Base-by-base conservation (phyloP, 2,329 filamentous ascomycete species). In the Chaetomium strumarium region DNA sequence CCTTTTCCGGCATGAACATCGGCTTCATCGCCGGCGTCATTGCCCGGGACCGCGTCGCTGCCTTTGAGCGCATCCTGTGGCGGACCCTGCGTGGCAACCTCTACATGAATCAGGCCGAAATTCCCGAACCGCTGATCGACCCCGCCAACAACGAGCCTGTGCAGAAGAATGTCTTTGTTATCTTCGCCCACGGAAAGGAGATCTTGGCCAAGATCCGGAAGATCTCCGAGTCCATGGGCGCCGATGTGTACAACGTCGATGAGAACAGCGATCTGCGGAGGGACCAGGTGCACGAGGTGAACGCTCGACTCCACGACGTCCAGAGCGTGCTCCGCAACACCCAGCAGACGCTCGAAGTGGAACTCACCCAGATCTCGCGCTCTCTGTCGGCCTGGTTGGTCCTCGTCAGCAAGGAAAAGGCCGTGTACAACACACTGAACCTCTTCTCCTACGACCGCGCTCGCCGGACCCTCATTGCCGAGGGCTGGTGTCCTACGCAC, bases 31-130 rank as follows among this genome's bases (percentile, higher is more conserved):
- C 93, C 50, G 93, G 93, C 71, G 93, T 97, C 63, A 97, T 99
- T 63, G 83, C 88, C 36, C 84, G 93, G 50, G 92, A 97, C 66
- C 85, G 92, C 46, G 92, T 99, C 55, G 91, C 86, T 13, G 88
- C 92, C 24, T 99, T 99, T 67, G 95, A 99, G 75, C 86, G 93
- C 55, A 99, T 99, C 62, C 78, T 99, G 47, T 99, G 93, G 93
- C 84, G 93, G 65, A 96, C 95, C 0, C 82, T 99, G 39, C 90
- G 93, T 69, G 93, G 93, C 64, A 99, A 99, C 71, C 76, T 99
- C 58, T 99, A 97, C 79, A 99, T 99, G 93, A 99, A 99, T 73
- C 95, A 99, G 76, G 92, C 92, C 38, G 93, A 99, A 77, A 99
- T 99, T 57, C 85, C 90, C 8, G 92, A 99, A 69, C 84, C 89